phyloP scores from a whole-genome alignment of 1,284 basidiomycete species.

The Tilletia horrida region DNA sequence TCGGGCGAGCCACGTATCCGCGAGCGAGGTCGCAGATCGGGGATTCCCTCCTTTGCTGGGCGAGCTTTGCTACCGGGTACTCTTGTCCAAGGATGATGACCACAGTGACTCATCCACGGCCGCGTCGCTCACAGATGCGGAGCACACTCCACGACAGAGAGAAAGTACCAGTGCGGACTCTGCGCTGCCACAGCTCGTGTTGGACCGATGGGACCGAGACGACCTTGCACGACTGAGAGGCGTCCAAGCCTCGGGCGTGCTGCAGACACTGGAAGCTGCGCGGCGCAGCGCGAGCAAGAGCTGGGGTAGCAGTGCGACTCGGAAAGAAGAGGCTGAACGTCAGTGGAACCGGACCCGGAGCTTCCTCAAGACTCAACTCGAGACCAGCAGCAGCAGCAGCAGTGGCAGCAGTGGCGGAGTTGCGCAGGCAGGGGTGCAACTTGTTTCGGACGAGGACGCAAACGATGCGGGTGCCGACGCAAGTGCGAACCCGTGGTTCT shows the following conservation, averaged over 20 bases:
- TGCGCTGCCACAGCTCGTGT: neutral
- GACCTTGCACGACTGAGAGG: constrained; percentile 23
- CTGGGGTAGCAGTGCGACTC: constrained; percentile 46
- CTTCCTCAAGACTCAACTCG: too few relatives aligned
- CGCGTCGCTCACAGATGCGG: neutral
- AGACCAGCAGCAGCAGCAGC: neutral
- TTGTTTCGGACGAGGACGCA: neutral
- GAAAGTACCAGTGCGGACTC: neutral
- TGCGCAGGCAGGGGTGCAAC: neutral
- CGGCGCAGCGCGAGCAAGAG: constrained; percentile 40
- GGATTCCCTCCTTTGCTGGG: constrained; percentile 4
- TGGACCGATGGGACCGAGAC: constrained; percentile 11
- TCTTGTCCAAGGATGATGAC: neutral
- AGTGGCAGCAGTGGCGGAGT: neutral
- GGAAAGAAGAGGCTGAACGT: constrained; percentile 9
- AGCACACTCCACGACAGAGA: neutral
- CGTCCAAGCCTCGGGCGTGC: constrained; percentile 31
- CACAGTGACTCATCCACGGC: neutral
- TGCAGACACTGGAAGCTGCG: constrained; percentile 42
- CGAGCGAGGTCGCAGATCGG: neutral
- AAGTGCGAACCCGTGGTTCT: constrained; percentile 40
- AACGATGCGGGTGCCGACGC: constrained; percentile 42
- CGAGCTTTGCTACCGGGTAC: constrained; percentile 5
- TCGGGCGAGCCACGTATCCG: neutral
- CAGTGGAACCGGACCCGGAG: neutral